phyloP scores from a whole-genome alignment of 805 yeast species.

The Cyberlindnera suaveolens region DNA sequence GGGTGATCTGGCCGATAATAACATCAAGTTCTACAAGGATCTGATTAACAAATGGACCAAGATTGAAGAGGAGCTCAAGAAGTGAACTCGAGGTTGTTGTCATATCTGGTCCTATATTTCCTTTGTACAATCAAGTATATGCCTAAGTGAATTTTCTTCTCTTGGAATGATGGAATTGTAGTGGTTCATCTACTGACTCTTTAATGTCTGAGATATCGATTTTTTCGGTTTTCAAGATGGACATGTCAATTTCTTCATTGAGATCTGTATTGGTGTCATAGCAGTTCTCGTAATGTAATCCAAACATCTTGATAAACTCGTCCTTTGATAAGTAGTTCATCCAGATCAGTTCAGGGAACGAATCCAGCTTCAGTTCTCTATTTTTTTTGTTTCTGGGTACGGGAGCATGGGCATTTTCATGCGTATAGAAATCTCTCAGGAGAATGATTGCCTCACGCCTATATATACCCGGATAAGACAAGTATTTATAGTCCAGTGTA shows the following conservation, averaged over 20 bases:
- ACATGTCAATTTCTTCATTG: conserved; percentile 10
- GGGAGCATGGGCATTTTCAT: conserved; percentile 84
- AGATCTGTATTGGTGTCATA: conserved; percentile 16
- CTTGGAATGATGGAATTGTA: conserved; percentile 4
- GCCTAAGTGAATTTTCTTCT: conserved; percentile 5
- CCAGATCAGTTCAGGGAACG: conserved; percentile 58
- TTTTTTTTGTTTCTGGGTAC: conserved; percentile 67
- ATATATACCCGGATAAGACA: conserved; percentile 69
- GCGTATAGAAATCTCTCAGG: conserved; percentile 75
- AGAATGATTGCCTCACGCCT: conserved; percentile 79
- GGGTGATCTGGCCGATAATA: conserved; percentile 66
- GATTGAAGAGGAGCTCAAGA: conserved; percentile 35
- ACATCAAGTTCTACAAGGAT: conserved; percentile 65
- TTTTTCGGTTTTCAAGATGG: conserved; percentile 11
- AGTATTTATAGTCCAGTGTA: conserved; percentile 32
- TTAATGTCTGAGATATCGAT: conserved; percentile 20
- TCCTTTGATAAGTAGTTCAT: conserved; percentile 41
- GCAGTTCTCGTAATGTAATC: conserved; percentile 4
- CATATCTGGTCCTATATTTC: not conserved
- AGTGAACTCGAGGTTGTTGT: conserved; percentile 2
- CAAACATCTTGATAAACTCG: conserved; percentile 44
- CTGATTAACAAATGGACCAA: conserved; percentile 67
- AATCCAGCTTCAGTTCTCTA: conserved; percentile 49
- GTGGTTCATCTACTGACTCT: conserved; percentile 4
- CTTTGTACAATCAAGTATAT: not conserved